Evolutionary conservation across 2,329 filamentous ascomycete genomes (phyloP), one percentile per base, ranked within the genome.

Genomic region (Fusarium tupiense): DNA sequence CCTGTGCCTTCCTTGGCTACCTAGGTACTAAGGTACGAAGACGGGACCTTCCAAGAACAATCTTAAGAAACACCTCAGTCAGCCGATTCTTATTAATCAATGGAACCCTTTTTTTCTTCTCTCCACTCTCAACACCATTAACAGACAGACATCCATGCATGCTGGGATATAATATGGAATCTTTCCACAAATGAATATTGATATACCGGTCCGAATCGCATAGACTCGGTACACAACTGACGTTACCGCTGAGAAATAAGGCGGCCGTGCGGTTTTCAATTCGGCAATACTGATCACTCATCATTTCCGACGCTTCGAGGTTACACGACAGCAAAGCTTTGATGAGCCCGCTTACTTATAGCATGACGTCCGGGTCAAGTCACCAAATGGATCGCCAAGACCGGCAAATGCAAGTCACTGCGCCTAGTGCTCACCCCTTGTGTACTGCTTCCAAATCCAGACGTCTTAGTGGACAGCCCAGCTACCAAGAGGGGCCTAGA

Each of bases 321-420:
- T 74, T 62, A 54, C 64, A 70, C 58, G 52, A 46, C 61, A 67
- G 47, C 33, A 53, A 47, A 56, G 52, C 43, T 67, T 31, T 24
- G 43, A 43, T 33, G 38, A 64, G 56, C 64, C 49, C 49, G 49
- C 46, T 67, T 60, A 61, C 46, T 60, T 62, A 64, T 66, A 61
- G 57, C 47, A 74, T 78, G 76, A 78, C 76, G 76, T 77, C 65
- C 61, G 33, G 26, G 77, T 73, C 76, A 76, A 76, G 72, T 78
- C 76, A 77, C 72, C 12, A 40, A 52, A 52, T 68, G 64, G 47
- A 65, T 63, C 53, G 72, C 72, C 72, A 75, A 72, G 72, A 63
- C 59, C 24, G 38, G 29, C 11, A 61, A 56, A 67, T 75, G 72
- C 72, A 73, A 67, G 72, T 75, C 72, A 72, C 63, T 71, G 69